Evolutionary conservation across 371 early-diverging fungal genomes (phyloP), one percentile per base, ranked within the genome.

Genomic region (Mortierella sp.): DNA sequence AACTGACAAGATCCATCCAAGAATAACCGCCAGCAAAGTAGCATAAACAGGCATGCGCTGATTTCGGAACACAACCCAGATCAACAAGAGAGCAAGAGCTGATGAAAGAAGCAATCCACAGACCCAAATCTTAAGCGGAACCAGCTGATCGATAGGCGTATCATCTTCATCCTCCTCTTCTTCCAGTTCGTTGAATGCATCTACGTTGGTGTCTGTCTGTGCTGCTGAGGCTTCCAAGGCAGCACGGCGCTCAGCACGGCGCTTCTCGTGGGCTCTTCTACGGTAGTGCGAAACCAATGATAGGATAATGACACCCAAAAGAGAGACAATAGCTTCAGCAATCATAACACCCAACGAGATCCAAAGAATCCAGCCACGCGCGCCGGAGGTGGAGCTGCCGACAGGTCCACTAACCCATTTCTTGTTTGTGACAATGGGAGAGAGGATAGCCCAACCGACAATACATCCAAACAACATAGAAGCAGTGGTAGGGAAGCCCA

Each of bases 281-380:
- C 72, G 78, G 49, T 70, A 43, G 32, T 66, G 71, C 17, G 73
- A 74, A 31, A 83, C 58, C 31, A 86, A 47, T 0, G 86, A 68
- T 49, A 83, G 74, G 17, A 85, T 57, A 6, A 86, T 66, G 13
- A 95, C 88, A 7, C 93, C 71, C 3, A 84, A 70, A 37, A 95
- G 71, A 0, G 93, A 93, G 0, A 93, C 85, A 1, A 90, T 64
- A n/a, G 91, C 87, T 62, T 95, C 95, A 6, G 93, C 89, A 72
- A 95, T 90, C 94, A 95, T 94, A 19, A 95, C 91, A 12, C 92
- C 93, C 15, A 77, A 47, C 35, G 93, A 93, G n/a, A 94, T 86
- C 94, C 95, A 95, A 29, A 94, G 79, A 62, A 95, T 95, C 95
- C 95, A 95, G 10, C 95, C 94, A 43, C 90, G 88, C 6, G 92